Evolutionary conservation across 768 basidiomycete genomes (phyloP).

Genomic region (Serendipita sp.): DNA sequence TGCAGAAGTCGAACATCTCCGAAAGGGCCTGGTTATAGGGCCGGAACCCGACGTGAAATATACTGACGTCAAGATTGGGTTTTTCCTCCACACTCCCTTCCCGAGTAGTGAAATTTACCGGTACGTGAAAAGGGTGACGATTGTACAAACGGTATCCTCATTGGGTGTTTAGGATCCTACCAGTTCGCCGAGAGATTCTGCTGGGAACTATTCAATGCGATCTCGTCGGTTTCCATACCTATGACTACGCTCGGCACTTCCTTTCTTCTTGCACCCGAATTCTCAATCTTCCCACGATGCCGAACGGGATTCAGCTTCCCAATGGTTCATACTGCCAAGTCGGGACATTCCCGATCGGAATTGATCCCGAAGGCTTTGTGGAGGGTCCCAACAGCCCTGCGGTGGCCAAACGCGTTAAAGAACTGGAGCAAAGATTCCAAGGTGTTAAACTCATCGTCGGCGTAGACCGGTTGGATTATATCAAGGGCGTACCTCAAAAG

Average conservation of each 20-base stretch:
- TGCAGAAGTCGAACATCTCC: slow-evolving; percentile 49
- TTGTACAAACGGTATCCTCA: slow-evolving; percentile 7
- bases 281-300: slow-evolving; percentile 87
- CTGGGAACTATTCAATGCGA: slow-evolving; percentile 92
- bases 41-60: slow-evolving; percentile 24
- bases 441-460: slow-evolving; percentile 97
- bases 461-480: slow-evolving; percentile 96
- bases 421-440: slow-evolving; percentile 77
- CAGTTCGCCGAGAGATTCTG: slow-evolving; percentile 94
- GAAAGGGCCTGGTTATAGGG: slow-evolving; percentile 49
- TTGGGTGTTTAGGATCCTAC: slow-evolving; percentile 54
- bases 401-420: slow-evolving; percentile 64
- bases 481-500: slow-evolving; percentile 99
- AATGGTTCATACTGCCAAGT: slow-evolving; percentile 91
- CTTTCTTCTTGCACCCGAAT: slow-evolving; percentile 96
- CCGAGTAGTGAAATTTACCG: slow-evolving; percentile 95
- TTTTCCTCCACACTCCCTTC: slow-evolving; percentile 97
- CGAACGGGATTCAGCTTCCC: slow-evolving; percentile 83
- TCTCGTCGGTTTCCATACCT: slow-evolving; percentile 98
- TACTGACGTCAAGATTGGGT: slow-evolving; percentile 82
- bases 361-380: slow-evolving; percentile 85
- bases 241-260: slow-evolving; percentile 99
- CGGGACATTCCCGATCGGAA: slow-evolving; percentile 98
- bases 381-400: slow-evolving; percentile 64
- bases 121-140: slow-evolving; percentile 26